A percentile compares a stretch with the other conserved stretches of the same genome.
Conservation (phyloP, 2,329 filamentous ascomycete species). For the Triangularia setosa region DNA sequence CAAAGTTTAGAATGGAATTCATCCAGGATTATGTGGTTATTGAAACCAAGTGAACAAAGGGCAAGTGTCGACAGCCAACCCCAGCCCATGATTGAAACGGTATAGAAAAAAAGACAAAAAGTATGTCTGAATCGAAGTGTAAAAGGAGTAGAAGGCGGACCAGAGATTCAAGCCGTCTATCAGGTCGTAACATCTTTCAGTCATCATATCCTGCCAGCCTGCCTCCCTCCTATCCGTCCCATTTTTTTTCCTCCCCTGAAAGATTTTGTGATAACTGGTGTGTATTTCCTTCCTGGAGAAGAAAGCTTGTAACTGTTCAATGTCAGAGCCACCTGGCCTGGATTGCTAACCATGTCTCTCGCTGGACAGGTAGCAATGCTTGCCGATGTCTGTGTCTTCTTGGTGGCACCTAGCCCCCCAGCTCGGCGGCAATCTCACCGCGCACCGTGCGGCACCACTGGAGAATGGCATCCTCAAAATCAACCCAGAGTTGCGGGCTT, state of each 20-base stretch:
- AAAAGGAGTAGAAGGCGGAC: slow-evolving; percentile 1
- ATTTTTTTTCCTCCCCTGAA: background rate
- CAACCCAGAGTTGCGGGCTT: slow-evolving; percentile 65
- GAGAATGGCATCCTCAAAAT: slow-evolving; percentile 79
- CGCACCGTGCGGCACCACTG: slow-evolving; percentile 80
- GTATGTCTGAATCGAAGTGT: background rate
- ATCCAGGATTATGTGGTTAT: background rate
- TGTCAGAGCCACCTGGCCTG: background rate
- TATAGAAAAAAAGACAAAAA: background rate
- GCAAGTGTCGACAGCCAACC: background rate
- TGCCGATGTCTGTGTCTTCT: slow-evolving; percentile 1
- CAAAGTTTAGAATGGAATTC: background rate
- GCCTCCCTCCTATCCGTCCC: background rate
- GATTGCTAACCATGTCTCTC: background rate
- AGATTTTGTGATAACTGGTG: background rate
- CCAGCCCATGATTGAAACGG: background rate
- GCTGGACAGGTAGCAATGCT: background rate
- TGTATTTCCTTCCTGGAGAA: background rate
- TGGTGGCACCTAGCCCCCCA: slow-evolving; percentile 28
- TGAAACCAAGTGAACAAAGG: background rate
- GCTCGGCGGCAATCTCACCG: slow-evolving; percentile 74
- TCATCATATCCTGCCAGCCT: slow-evolving; percentile 13
- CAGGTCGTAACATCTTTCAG: slow-evolving; percentile 24
- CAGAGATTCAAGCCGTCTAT: background rate
- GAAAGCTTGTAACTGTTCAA: background rate